A percentile compares a stretch with the other conserved stretches of the same genome.
Evolutionary conservation across 2,329 filamentous ascomycete species (phyloP).

Genomic region (Pseudocercospora eumusae): DNA sequence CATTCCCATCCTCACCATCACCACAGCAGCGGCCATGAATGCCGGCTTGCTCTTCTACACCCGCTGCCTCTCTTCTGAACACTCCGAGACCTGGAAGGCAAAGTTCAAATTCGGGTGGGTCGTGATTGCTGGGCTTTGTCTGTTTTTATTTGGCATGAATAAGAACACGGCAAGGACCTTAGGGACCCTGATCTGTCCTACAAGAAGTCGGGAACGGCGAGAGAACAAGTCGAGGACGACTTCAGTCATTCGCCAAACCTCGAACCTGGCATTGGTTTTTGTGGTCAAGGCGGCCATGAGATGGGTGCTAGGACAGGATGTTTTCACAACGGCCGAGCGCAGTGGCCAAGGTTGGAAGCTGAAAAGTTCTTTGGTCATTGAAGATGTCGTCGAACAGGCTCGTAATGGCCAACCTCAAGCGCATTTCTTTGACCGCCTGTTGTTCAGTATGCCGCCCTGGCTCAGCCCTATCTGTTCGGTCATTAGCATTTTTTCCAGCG

Average conservation of each 20-base stretch:
- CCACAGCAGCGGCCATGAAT: constrained; percentile 9
- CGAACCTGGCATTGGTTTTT: background rate
- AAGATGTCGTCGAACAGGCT: background rate
- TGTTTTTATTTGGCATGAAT: background rate
- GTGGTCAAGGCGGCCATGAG: background rate
- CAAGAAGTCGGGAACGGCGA: background rate
- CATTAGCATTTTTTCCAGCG: background rate
- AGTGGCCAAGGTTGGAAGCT: background rate
- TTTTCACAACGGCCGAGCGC: background rate
- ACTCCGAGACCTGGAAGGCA: constrained; percentile 8
- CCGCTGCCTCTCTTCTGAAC: constrained; percentile 3
- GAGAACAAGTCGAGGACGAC: background rate
- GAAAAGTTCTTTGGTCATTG: background rate
- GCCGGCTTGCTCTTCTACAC: constrained; percentile 14
- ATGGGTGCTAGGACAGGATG: background rate
- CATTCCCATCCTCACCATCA: constrained; percentile 3
- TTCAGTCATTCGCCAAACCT: background rate
- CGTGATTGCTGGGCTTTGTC: constrained; percentile 6
- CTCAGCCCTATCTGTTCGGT: background rate
- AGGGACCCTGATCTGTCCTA: background rate
- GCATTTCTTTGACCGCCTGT: background rate
- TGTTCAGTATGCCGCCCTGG: background rate
- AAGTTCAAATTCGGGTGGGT: constrained; percentile 13
- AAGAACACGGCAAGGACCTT: background rate
- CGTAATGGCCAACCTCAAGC: background rate